Percentiles rank a stretch among this genome's conserved stretches.
Evolutionary conservation across 2,329 filamentous ascomycete species (phyloP).

Genomic region (Parafenestella ontariensis): DNA sequence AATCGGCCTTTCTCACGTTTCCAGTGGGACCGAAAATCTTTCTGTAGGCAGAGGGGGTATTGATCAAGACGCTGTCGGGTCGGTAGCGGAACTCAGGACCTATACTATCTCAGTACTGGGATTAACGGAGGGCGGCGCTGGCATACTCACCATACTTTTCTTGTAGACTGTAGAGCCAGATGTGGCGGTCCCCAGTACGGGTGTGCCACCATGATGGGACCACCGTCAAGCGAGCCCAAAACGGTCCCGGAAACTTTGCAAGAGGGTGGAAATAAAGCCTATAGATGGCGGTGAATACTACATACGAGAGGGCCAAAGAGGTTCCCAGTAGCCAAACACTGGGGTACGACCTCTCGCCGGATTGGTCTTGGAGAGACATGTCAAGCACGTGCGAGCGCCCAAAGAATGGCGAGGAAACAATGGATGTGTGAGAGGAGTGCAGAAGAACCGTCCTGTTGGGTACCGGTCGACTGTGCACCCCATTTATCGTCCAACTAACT

Average conservation of each 20-base stretch:
- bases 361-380: conserved; percentile 1
- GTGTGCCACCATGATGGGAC: conserved; percentile 64
- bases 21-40: conserved; percentile 54
- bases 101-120: neutral
- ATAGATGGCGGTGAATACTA: conserved; percentile 20
- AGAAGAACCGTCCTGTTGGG: neutral
- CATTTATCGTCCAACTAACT: neutral
- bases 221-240: conserved; percentile 30
- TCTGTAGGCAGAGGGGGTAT: conserved; percentile 62
- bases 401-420: neutral
- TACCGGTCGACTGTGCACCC: neutral
- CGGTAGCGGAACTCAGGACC: conserved; percentile 65
- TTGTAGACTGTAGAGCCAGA: conserved; percentile 75
- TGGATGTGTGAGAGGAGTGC: neutral
- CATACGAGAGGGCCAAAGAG: conserved; percentile 11
- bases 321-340: conserved; percentile 3
- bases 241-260: conserved; percentile 29
- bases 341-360: neutral
- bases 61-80: conserved; percentile 77
- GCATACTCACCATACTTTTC: conserved; percentile 65
- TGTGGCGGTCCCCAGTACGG: conserved; percentile 73
- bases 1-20: conserved; percentile 55
- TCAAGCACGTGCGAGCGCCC: neutral
- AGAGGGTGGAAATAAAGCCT: conserved; percentile 30
- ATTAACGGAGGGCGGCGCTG: neutral